Evolutionary conservation across 305 asterid species (phyloP), one percentile per base, ranked within the genome.

Genomic region (Andrographis paniculata): DNA sequence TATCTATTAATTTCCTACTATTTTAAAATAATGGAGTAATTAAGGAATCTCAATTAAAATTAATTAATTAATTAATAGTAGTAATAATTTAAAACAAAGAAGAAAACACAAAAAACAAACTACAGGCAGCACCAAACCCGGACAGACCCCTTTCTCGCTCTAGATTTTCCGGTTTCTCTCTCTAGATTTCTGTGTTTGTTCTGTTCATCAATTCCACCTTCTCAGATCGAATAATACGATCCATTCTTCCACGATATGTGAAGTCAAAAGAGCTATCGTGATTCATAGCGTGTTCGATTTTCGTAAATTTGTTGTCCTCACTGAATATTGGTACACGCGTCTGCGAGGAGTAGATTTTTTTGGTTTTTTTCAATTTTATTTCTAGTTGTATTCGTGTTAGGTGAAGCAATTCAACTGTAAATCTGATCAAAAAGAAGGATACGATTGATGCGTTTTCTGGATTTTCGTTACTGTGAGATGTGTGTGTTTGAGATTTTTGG

Each of bases 151-250:
- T 19, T 14, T 42, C 24, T 42, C 24, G 4, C 1, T 4, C 1
- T 1, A 11, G 8, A 5, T 42, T 72, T 39, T 46, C 20, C 35
- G 50, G 27, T 14, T 57, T 69, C 62, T 71, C 67, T 68, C 64
- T 56, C 65, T 66, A 47, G 30, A 24, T 3, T 24, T 24, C 8
- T 24, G 30, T 43, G 53, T 27, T 33, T 45, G 55, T 60, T 49
- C 68, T 61, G 74, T 80, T 67, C 72, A 63, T 64, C 60, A 72
- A 62, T 51, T 64, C 20, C 63, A 78, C 73, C 79, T 73, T 61
- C 56, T 39, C 69, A 69, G 73, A 69, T 64, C 68, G 67, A 58
- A 54, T 37, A 62, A 41, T 68, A 60, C 74, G 74, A 75, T 72
- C 83, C 63, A 69, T 37, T 60, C 52, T 55, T 50, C 59, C 64